Conservation (phyloP, 441 rosid species). For the Melastoma candidum region DNA sequence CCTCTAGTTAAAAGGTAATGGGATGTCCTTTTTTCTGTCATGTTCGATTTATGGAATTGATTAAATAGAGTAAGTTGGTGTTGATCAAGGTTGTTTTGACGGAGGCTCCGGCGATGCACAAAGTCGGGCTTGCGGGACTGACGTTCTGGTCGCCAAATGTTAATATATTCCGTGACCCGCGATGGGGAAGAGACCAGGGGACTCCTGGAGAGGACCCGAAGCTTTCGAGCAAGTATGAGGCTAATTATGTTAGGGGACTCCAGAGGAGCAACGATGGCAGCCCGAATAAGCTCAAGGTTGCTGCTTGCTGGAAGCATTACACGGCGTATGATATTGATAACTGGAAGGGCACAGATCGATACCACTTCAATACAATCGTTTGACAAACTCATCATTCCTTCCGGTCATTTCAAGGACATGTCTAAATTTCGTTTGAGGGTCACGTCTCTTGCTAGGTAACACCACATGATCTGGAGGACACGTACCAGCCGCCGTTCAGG, state of each 20-base stretch:
- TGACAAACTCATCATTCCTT: not conserved
- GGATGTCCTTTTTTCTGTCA: too few species aligned
- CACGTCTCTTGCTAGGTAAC: constrained; percentile 38
- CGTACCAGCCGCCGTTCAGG: constrained; percentile 88
- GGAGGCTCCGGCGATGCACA: constrained; percentile 97
- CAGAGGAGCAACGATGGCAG: constrained; percentile 54
- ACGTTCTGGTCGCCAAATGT: constrained; percentile 93
- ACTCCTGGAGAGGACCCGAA: constrained; percentile 97
- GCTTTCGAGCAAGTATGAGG: constrained; percentile 67
- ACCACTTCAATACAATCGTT: constrained; percentile 74
- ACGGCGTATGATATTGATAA: constrained; percentile 92
- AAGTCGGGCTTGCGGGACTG: constrained; percentile 84
- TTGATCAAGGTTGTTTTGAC: constrained; percentile 65
- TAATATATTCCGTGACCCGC: constrained; percentile 90
- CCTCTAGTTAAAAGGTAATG: too few species aligned
- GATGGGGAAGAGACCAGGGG: constrained; percentile 98
- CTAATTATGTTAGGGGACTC: constrained; percentile 56
- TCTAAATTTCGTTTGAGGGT: not conserved
- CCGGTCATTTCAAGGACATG: not conserved
- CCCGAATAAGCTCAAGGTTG: constrained; percentile 64
- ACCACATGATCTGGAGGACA: constrained; percentile 81
- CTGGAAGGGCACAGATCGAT: constrained; percentile 79
- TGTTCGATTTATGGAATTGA: not conserved
- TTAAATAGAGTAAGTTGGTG: not conserved
- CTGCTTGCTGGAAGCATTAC: constrained; percentile 90